Percentiles rank a stretch among this genome's conserved stretches.
Evolutionary conservation across 2,329 filamentous ascomycete genomes (phyloP).

Genomic region (Immersiporthe knoxdaviesiana): DNA sequence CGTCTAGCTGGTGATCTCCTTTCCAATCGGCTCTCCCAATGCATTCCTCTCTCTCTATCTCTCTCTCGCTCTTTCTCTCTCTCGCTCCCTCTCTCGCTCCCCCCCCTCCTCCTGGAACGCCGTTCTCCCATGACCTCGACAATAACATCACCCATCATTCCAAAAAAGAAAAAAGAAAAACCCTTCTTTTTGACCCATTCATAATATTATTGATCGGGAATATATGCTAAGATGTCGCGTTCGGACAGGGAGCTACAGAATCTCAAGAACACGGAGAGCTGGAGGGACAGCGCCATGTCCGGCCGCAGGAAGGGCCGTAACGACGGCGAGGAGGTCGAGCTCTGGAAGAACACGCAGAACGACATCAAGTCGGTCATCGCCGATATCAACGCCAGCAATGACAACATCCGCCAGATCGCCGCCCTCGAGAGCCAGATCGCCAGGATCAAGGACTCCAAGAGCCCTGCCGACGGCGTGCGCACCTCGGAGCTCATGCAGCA

Average conservation of each 20-base stretch:
- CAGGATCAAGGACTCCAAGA: slow-evolving; percentile 40
- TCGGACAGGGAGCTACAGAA: slow-evolving; percentile 17
- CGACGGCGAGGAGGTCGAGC: slow-evolving; percentile 47
- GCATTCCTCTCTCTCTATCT: neutral
- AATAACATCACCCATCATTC: neutral
- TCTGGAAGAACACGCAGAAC: slow-evolving; percentile 47
- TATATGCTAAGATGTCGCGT: neutral
- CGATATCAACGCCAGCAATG: slow-evolving; percentile 45
- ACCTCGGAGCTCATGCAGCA: slow-evolving; percentile 31
- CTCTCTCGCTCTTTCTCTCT: too few relatives aligned
- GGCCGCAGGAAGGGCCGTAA: slow-evolving; percentile 40
- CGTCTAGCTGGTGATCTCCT: neutral
- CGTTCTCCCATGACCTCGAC: neutral
- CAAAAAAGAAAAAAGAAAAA: too few relatives aligned
- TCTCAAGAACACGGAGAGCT: slow-evolving; percentile 27
- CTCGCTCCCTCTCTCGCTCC: neutral
- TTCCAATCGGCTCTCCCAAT: neutral
- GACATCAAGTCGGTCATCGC: slow-evolving; percentile 42
- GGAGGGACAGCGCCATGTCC: slow-evolving; percentile 32
- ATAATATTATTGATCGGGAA: too few relatives aligned
- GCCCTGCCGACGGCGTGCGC: slow-evolving; percentile 39
- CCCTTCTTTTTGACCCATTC: too few relatives aligned
- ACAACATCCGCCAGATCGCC: slow-evolving; percentile 42
- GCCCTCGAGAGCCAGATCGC: slow-evolving; percentile 45
- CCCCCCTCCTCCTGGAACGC: neutral